Evolutionary conservation across 2,329 filamentous ascomycete species (phyloP).

Genomic region (Penicillium thymicola): DNA sequence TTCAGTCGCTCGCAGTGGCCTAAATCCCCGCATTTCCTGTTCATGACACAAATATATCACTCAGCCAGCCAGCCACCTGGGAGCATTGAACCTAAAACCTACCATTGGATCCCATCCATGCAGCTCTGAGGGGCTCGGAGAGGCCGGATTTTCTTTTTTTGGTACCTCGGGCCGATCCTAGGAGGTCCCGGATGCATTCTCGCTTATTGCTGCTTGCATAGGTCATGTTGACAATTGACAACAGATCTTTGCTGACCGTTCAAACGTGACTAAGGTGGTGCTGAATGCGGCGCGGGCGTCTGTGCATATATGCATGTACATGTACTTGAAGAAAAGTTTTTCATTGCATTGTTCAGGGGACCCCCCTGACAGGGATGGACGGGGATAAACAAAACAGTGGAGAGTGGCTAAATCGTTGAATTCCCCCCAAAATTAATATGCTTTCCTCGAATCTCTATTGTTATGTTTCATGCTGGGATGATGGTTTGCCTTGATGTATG

Average conservation of each 20-base stretch:
- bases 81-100: not conserved
- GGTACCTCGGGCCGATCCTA: conserved; percentile 14
- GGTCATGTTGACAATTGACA: conserved; percentile 6
- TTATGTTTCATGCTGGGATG: conserved; percentile 6
- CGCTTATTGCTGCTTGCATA: conserved; percentile 12
- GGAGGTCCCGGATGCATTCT: conserved; percentile 6
- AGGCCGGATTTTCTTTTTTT: conserved; percentile 9
- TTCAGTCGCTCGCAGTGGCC: conserved; percentile 9
- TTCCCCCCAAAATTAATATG: not conserved
- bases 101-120: conserved; percentile 2
- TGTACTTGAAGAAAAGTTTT: conserved; percentile 10
- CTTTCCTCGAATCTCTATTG: not conserved
- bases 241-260: conserved; percentile 8
- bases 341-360: conserved; percentile 9
- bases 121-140: conserved; percentile 19
- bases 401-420: not conserved
- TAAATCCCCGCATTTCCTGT: conserved; percentile 3
- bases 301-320: conserved; percentile 18
- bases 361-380: conserved; percentile 8
- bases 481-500: conserved; percentile 4
- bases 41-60: not conserved
- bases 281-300: conserved; percentile 16
- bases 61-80: conserved; percentile 10
- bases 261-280: not conserved
- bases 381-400: conserved; percentile 1